phyloP scores from a whole-genome alignment of 2,329 filamentous ascomycete genomes.

The Aspergillus viridinutans region DNA sequence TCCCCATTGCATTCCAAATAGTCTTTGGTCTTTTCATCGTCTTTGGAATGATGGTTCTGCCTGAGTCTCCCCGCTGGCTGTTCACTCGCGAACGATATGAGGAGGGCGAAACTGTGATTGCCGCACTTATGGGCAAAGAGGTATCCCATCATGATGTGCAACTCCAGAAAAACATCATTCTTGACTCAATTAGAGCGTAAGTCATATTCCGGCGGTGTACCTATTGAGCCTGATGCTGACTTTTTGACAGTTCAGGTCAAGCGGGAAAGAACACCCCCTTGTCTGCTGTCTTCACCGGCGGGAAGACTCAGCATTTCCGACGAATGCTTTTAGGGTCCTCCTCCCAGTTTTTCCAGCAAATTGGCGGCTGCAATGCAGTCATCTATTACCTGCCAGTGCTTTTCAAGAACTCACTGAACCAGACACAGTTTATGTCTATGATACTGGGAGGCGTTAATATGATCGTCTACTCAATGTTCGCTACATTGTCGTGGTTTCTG shows the following conservation, averaged over 20 bases:
- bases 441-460: conserved; percentile 53
- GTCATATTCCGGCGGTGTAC: conserved; percentile 29
- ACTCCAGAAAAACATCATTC: conserved; percentile 59
- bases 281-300: conserved; percentile 38
- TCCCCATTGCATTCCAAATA: conserved; percentile 52
- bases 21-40: conserved; percentile 46
- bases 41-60: conserved; percentile 41
- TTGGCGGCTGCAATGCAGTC: conserved; percentile 49
- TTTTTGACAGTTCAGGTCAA: conserved; percentile 50
- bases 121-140: conserved; percentile 46
- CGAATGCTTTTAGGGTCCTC: conserved; percentile 40
- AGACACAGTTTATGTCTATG: conserved; percentile 41
- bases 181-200: conserved; percentile 60
- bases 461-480: conserved; percentile 41
- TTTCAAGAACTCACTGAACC: conserved; percentile 46
- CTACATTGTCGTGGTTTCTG: conserved; percentile 46
- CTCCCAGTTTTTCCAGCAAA: conserved; percentile 45
- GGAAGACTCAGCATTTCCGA: conserved; percentile 38
- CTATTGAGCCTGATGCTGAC: conserved; percentile 29
- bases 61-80: conserved; percentile 45
- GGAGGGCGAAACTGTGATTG: conserved; percentile 48
- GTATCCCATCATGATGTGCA: conserved; percentile 55
- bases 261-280: conserved; percentile 43
- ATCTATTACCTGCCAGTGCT: conserved; percentile 49
- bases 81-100: conserved; percentile 43